Percentiles rank a stretch among this genome's conserved stretches.
Evolutionary conservation across 1,139 yeast genomes (phyloP).

Genomic region (Saccharomycopsis hybrid): DNA sequence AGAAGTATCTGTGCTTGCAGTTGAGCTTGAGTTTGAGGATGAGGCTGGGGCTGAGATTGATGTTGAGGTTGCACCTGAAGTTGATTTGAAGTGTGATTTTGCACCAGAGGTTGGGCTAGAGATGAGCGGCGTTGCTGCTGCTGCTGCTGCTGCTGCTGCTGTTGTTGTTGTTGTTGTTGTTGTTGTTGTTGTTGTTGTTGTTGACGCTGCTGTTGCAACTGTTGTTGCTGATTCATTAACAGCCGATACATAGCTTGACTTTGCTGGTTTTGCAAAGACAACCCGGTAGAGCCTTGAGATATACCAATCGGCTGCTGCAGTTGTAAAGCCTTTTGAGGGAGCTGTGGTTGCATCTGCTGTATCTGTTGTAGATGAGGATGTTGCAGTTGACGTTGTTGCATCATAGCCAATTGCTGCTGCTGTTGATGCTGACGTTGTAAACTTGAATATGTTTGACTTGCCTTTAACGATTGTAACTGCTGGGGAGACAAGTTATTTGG

Average conservation of each 20-base stretch:
- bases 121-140: background rate
- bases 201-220: background rate
- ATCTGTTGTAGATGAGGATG: conserved; percentile 6
- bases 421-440: conserved; percentile 16
- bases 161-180: conserved; percentile 4
- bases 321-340: conserved; percentile 1
- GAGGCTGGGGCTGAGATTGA: conserved; percentile 1
- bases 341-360: conserved; percentile 3
- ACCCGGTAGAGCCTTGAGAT: background rate
- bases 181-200: conserved; percentile 10
- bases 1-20: background rate
- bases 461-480: conserved; percentile 15
- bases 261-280: background rate
- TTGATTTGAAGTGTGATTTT: background rate
- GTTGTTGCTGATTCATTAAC: background rate
- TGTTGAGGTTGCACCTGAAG: background rate
- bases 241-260: background rate
- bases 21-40: conserved; percentile 1
- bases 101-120: background rate
- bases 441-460: conserved; percentile 16
- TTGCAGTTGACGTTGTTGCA: conserved; percentile 3
- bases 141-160: conserved; percentile 1
- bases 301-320: conserved; percentile 4
- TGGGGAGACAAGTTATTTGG: conserved; percentile 8
- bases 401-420: conserved; percentile 5